phyloP scores from a whole-genome alignment of 1,139 yeast genomes.

The Kodamaea sp. region DNA sequence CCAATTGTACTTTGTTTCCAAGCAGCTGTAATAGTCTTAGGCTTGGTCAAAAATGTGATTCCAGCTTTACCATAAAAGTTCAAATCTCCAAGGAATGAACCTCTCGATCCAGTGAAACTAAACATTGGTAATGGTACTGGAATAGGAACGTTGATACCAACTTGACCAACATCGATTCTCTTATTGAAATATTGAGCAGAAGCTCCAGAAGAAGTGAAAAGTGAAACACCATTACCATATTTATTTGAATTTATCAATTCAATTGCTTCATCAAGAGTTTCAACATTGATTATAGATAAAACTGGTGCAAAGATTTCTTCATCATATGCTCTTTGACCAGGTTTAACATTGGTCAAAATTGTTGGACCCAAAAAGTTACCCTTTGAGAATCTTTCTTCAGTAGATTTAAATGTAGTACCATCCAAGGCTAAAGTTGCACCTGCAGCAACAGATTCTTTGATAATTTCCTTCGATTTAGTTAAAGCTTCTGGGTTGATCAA shows the following conservation, averaged over 20 bases:
- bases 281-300: slow-evolving; percentile 58
- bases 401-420: slow-evolving; percentile 54
- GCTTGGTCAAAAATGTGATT: slow-evolving; percentile 66
- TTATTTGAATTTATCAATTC: slow-evolving; percentile 58
- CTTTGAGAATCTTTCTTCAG: slow-evolving; percentile 45
- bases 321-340: slow-evolving; percentile 70
- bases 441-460: slow-evolving; percentile 53
- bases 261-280: slow-evolving; percentile 71
- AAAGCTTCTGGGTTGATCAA: slow-evolving; percentile 61
- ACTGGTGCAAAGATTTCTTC: slow-evolving; percentile 81
- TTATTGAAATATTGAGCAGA: slow-evolving; percentile 68
- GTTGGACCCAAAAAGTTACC: slow-evolving; percentile 81
- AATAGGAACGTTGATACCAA: slow-evolving; percentile 76
- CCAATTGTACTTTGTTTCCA: slow-evolving; percentile 61
- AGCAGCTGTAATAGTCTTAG: slow-evolving; percentile 69
- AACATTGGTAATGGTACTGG: slow-evolving; percentile 87
- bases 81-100: slow-evolving; percentile 73
- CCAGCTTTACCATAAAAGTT: slow-evolving; percentile 81
- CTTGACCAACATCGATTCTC: slow-evolving; percentile 72
- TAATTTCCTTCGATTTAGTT: slow-evolving; percentile 52
- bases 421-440: slow-evolving; percentile 61
- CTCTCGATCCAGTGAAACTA: slow-evolving; percentile 77
- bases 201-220: slow-evolving; percentile 69
- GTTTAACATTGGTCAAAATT: slow-evolving; percentile 57
- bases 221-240: slow-evolving; percentile 73